phyloP scores from a whole-genome alignment of 139 green algal genomes.

The Coelastrella sp. region DNA sequence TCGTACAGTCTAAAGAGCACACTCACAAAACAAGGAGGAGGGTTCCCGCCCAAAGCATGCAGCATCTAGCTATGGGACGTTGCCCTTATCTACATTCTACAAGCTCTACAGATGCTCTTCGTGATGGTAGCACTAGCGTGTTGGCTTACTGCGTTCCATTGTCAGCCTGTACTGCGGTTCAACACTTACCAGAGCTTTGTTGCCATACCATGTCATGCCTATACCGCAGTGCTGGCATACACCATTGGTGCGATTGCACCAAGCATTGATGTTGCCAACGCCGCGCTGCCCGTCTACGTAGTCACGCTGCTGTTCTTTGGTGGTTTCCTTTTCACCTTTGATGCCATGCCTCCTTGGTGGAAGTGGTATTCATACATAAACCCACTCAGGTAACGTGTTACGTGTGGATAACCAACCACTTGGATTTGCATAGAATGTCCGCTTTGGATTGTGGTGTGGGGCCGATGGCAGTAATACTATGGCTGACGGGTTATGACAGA shows the following conservation, averaged over 20 bases:
- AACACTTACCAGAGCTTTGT: no score
- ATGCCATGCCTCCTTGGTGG: conserved; percentile 74
- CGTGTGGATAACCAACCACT: no score
- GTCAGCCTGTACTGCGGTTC: background rate
- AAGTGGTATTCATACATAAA: conserved; percentile 48
- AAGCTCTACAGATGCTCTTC: no score
- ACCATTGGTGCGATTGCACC: conserved; percentile 77
- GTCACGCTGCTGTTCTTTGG: conserved; percentile 74
- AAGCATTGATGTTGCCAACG: conserved; percentile 89
- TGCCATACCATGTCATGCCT: no score
- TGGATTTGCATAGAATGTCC: background rate
- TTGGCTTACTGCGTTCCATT: background rate
- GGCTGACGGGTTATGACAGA: no score
- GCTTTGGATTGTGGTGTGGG: background rate
- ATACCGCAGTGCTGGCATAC: conserved; percentile 81
- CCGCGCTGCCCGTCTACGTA: conserved; percentile 71
- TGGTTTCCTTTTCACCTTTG: conserved; percentile 72
- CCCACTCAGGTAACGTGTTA: conserved; percentile 13
- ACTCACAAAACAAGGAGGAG: no score
- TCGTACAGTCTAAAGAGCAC: no score
- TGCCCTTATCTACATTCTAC: no score
- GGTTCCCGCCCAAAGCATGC: no score
- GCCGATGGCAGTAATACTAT: background rate
- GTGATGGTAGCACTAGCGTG: no score
- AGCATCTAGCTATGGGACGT: no score